Conservation (phyloP, 768 basidiomycete species). For the Leccinum ochraceum region DNA sequence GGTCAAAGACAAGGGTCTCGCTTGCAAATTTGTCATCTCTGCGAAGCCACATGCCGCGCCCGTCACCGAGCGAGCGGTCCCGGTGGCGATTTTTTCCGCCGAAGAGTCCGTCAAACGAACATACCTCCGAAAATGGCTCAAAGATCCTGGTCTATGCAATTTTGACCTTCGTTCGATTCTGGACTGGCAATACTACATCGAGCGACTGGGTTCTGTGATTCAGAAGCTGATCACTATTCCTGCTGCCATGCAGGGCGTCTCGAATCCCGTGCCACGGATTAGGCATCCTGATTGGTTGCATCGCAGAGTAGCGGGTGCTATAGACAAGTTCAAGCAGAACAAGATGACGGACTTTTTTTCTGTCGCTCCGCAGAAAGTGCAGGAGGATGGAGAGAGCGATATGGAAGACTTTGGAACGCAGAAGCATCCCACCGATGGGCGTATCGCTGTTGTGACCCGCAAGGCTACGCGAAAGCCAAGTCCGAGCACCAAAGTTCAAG, state of each 20-base stretch:
- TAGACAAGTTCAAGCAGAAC: slow-evolving; percentile 98
- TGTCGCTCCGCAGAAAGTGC: slow-evolving; percentile 14
- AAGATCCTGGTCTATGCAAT: slow-evolving; percentile 81
- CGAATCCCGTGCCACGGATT: slow-evolving; percentile 95
- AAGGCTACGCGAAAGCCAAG: slow-evolving; percentile 41
- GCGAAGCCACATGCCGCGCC: slow-evolving; percentile 90
- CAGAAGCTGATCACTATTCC: slow-evolving; percentile 99
- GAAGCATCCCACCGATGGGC: slow-evolving; percentile 32
- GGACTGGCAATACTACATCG: slow-evolving; percentile 99
- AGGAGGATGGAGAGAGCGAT: slow-evolving; percentile 36
- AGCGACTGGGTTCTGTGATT: slow-evolving; percentile 94
- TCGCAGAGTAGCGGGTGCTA: slow-evolving; percentile 81
- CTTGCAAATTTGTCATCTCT: slow-evolving; percentile 99
- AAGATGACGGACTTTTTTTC: slow-evolving; percentile 94
- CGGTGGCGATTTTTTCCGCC: slow-evolving; percentile 88
- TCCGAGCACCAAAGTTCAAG: slow-evolving; percentile 42
- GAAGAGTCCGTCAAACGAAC: slow-evolving; percentile 87
- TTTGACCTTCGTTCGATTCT: slow-evolving; percentile 94
- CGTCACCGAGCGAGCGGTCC: slow-evolving; percentile 95
- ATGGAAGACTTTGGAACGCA: slow-evolving; percentile 60
- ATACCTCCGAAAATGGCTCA: slow-evolving; percentile 96
- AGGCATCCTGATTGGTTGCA: slow-evolving; percentile 98
- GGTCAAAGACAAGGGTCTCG: slow-evolving; percentile 99
- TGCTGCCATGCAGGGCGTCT: slow-evolving; percentile 95
- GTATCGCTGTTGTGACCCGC: slow-evolving; percentile 46